These are phyloP conservation scores for Musa balbisiana DNA, from an alignment of 202 grass and related monocot genomes.

Conservation along the genomic window DNA sequence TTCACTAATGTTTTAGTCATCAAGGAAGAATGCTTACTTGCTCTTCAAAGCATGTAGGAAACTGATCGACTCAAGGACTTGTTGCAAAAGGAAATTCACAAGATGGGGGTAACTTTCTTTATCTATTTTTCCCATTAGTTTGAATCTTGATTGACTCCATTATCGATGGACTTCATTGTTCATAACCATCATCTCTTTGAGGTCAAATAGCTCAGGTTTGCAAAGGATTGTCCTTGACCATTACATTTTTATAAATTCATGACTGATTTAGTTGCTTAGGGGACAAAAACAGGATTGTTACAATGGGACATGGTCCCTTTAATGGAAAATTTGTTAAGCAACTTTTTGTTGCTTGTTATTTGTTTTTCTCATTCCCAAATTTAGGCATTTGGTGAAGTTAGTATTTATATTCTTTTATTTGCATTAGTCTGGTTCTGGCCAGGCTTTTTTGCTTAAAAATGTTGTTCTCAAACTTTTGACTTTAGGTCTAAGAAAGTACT, in stretches of 20 bases:
- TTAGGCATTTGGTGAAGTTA: too few species aligned
- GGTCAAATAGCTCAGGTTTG: background rate
- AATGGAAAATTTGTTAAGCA: too few species aligned
- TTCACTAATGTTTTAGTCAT: too few species aligned
- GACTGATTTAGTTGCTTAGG: background rate
- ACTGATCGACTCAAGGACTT: slow-evolving; percentile 36
- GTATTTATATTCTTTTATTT: too few species aligned
- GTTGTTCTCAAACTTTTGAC: too few species aligned
- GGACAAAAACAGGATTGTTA: background rate
- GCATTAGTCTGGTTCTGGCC: too few species aligned
- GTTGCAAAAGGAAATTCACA: slow-evolving; percentile 38
- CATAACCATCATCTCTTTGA: background rate
- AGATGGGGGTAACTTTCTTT: slow-evolving; percentile 23
- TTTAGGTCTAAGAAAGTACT: too few species aligned
- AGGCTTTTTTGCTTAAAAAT: too few species aligned
- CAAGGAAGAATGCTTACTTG: background rate
- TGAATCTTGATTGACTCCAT: background rate
- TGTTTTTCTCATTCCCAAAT: too few species aligned
- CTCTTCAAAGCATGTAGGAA: slow-evolving; percentile 39
- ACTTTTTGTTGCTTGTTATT: too few species aligned
- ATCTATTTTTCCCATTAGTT: background rate
- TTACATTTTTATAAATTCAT: background rate
- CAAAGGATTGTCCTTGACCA: background rate
- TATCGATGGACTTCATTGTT: background rate
- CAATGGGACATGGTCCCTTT: too few species aligned